Evolutionary conservation across 257 asterid species (phyloP), one percentile per base, ranked within the genome.

Genomic region (Nicotiana otophora): DNA sequence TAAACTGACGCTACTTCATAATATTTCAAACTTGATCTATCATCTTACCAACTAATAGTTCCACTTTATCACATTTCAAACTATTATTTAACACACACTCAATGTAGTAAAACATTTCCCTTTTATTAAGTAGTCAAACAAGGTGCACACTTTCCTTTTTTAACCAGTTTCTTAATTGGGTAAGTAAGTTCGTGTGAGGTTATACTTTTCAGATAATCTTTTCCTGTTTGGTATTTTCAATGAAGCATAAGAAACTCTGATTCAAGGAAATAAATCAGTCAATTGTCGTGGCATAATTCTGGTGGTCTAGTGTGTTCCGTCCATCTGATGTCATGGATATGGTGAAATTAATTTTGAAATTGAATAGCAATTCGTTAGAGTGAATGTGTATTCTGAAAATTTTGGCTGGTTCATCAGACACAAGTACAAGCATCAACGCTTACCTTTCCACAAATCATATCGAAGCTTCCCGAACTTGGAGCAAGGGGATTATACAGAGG

Each of bases 381-480:
- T 48, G 63, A 75, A 75, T 75, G 80, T 14, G 42, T 61, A 4
- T 51, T 51, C 46, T 75, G 16, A 75, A 51, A 75, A 7, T 87
- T 85, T 80, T 83, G 78, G 84, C 83, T 86, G 80, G 60, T 81
- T 86, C 85, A 55, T 85, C 94, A 96, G 99, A 96, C 99, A 80
- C 90, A 91, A 80, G 95, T 96, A 53, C 99, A 96, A 93, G 98
- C 99, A 83, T 94, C 99, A 83, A 92, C 98, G 51, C 97, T 96
- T 86, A 85, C 91, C 65, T 92, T 96, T 83, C 92, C 97, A 20
- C 97, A 93, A 86, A 91, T 96, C 87, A 76, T 96, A 82, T 80
- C 99, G 46, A 94, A 90, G 91, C 93, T 96, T 87, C 98, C 98
- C 46, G 93, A 94, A 86, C 82, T 93, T 84, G 99, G 99, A 83